Conservation (phyloP, 164 flowering plant genomes). For the Protea cynaroides region DNA sequence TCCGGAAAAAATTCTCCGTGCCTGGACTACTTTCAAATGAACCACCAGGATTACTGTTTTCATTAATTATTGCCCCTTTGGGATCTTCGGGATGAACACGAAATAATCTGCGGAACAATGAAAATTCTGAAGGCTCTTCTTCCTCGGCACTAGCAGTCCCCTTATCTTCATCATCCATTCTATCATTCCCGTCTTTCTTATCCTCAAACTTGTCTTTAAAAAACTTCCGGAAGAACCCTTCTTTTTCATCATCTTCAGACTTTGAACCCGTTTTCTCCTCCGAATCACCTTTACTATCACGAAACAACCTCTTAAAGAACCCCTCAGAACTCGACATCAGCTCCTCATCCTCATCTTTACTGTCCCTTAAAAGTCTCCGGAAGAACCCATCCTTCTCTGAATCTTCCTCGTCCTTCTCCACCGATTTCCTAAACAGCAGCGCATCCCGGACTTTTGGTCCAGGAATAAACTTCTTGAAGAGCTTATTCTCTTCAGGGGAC, state of each 20-base stretch:
- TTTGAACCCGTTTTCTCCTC: slow-evolving; percentile 38
- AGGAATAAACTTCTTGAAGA: slow-evolving; percentile 34
- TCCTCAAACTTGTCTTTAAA: slow-evolving; percentile 85
- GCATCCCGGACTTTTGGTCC: slow-evolving; percentile 34
- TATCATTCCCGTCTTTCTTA: slow-evolving; percentile 61
- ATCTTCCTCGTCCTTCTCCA: slow-evolving; percentile 43
- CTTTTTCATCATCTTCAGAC: slow-evolving; percentile 80
- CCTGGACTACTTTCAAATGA: slow-evolving; percentile 87
- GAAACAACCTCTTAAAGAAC: slow-evolving; percentile 80
- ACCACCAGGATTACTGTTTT: slow-evolving; percentile 35
- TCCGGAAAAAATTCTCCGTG: slow-evolving; percentile 88
- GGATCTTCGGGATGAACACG: slow-evolving; percentile 91
- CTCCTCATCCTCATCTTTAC: slow-evolving; percentile 65
- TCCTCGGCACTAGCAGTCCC: slow-evolving; percentile 51
- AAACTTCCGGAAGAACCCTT: slow-evolving; percentile 79
- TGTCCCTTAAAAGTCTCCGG: slow-evolving; percentile 37
- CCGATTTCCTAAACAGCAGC: slow-evolving; percentile 28
- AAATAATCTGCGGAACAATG: slow-evolving; percentile 72
- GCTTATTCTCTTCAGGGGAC: slow-evolving; percentile 70
- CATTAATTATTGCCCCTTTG: slow-evolving; percentile 35
- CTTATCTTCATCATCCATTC: slow-evolving; percentile 41
- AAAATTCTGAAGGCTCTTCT: slow-evolving; percentile 78
- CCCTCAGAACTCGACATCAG: slow-evolving; percentile 69
- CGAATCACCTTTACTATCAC: slow-evolving; percentile 65
- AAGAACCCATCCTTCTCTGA: slow-evolving; percentile 48